phyloP scores from a whole-genome alignment of 192 early-diverging fungal genomes.

The Kickxella alabastrina region DNA sequence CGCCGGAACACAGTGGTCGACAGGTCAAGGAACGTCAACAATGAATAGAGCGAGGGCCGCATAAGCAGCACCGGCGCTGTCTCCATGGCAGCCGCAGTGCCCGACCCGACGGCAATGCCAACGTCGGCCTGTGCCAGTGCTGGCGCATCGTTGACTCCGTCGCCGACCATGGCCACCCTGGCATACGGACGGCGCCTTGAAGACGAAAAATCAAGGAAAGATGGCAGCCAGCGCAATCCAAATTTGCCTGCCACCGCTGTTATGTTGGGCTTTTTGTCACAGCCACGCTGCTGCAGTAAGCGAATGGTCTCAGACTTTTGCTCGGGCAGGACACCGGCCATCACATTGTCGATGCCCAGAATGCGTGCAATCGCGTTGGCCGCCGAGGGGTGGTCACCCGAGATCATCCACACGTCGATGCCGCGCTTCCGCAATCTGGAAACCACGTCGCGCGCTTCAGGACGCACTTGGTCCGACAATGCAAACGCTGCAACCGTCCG shows the following conservation, averaged over 20 bases:
- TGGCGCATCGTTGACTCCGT: constrained; percentile 94
- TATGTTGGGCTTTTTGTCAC: not conserved
- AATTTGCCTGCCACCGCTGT: not conserved
- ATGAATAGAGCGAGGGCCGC: constrained; percentile 69
- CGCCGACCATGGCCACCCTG: constrained; percentile 87
- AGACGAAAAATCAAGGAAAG: not conserved
- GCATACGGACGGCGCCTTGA: constrained; percentile 29
- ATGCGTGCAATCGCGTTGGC: constrained; percentile 74
- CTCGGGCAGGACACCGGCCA: constrained; percentile 84
- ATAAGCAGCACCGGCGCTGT: constrained; percentile 81
- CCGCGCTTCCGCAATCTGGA: constrained; percentile 66
- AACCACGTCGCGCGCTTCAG: constrained; percentile 73
- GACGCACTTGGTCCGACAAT: constrained; percentile 78
- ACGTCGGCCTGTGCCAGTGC: constrained; percentile 88
- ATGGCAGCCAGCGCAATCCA: not conserved
- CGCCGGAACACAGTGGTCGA: constrained; percentile 71
- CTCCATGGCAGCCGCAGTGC: constrained; percentile 88
- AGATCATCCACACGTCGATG: constrained; percentile 82
- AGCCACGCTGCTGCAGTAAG: constrained; percentile 57
- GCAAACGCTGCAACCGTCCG: constrained; percentile 63
- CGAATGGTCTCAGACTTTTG: constrained; percentile 80
- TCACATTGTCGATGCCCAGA: constrained; percentile 82
- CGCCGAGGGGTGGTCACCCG: constrained; percentile 83
- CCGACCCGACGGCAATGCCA: constrained; percentile 85
- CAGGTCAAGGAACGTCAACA: constrained; percentile 75